A percentile compares a stretch with the other conserved stretches of the same genome.
Evolutionary conservation across 345 rosid genomes (phyloP).

Genomic region (Ceriops tagal): DNA sequence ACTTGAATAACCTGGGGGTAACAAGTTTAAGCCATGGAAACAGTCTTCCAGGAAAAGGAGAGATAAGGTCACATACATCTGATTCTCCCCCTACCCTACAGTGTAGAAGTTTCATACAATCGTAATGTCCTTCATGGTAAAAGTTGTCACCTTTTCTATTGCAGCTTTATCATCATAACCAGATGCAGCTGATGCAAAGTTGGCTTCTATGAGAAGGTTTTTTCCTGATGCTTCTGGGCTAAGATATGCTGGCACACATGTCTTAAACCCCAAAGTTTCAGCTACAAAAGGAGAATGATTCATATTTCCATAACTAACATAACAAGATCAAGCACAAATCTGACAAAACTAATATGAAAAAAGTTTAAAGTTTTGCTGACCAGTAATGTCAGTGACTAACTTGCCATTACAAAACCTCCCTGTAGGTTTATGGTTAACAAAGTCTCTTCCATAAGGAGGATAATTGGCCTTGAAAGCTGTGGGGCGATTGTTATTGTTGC

Average conservation of each 20-base stretch:
- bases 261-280: constrained; percentile 79
- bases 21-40: too few species aligned
- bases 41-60: too few species aligned
- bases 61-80: too few species aligned
- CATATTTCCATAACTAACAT: neutral
- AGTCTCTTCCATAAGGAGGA: constrained; percentile 96
- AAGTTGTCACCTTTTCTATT: constrained; percentile 36
- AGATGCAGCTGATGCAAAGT: constrained; percentile 94
- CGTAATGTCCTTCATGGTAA: neutral
- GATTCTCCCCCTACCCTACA: too few species aligned
- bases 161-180: constrained; percentile 87
- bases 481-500: constrained; percentile 81
- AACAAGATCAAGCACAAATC: neutral
- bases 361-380: constrained; percentile 25
- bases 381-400: constrained; percentile 80
- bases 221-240: constrained; percentile 87
- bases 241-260: constrained; percentile 72
- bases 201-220: constrained; percentile 89
- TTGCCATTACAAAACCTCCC: constrained; percentile 97
- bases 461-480: constrained; percentile 78
- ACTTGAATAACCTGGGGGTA: too few species aligned
- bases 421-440: constrained; percentile 56
- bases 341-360: neutral
- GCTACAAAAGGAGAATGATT: constrained; percentile 40
- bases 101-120: too few species aligned